These are phyloP conservation scores for Puccinia polysora DNA, from an alignment of 1,284 basidiomycete genomes.

Conservation along the genomic window DNA sequence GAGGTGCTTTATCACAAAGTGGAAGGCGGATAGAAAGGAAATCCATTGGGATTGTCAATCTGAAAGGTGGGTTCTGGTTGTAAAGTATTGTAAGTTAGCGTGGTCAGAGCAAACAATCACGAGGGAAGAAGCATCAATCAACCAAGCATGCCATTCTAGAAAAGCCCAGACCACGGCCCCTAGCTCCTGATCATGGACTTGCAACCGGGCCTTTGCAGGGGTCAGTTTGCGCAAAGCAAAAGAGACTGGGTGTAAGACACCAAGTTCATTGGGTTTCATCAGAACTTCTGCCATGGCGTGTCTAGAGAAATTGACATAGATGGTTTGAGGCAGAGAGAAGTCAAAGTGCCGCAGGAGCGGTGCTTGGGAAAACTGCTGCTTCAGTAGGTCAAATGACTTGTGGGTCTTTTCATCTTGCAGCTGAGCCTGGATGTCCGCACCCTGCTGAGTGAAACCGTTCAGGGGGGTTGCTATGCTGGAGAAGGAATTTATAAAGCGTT, in stretches of 20 bases:
- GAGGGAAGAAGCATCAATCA: background rate
- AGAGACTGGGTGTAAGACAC: slow-evolving; percentile 32
- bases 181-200: slow-evolving; percentile 16
- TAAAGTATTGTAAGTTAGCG: slow-evolving; percentile 1
- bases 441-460: background rate
- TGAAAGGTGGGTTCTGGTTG: background rate
- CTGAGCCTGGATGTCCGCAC: background rate
- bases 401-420: background rate
- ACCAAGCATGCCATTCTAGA: slow-evolving; percentile 10
- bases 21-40: background rate
- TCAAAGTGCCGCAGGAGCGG: slow-evolving; percentile 8
- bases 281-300: slow-evolving; percentile 42
- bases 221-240: slow-evolving; percentile 32
- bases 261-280: slow-evolving; percentile 23
- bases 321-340: slow-evolving; percentile 45
- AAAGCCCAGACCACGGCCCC: background rate
- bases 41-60: background rate
- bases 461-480: background rate
- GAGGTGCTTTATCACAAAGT: slow-evolving; percentile 5
- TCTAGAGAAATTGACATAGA: slow-evolving; percentile 49
- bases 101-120: slow-evolving; percentile 21
- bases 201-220: background rate
- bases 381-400: background rate
- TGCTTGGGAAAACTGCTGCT: background rate
- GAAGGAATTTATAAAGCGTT: slow-evolving; percentile 45